Evolutionary conservation across 768 basidiomycete species (phyloP).

Genomic region (Lepiota subincarnata): DNA sequence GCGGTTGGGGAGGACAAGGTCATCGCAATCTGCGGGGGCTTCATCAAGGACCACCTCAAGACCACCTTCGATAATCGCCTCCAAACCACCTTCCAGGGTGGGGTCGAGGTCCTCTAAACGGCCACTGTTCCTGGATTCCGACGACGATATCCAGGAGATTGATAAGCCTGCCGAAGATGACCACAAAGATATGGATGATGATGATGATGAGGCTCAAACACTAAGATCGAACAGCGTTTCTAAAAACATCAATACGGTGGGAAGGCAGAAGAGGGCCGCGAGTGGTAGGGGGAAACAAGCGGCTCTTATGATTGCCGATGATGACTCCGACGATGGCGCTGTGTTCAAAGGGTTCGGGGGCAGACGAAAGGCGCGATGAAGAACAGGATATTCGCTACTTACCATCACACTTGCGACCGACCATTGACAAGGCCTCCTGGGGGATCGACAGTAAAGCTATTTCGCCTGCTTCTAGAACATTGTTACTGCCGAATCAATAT

Average conservation of each 20-base stretch:
- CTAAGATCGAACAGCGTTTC: constrained; percentile 23
- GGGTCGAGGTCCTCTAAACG: constrained; percentile 17
- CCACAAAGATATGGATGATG: constrained; percentile 21
- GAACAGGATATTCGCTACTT: no score
- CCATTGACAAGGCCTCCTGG: no score
- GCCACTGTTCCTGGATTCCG: constrained; percentile 51
- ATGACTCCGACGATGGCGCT: constrained; percentile 69
- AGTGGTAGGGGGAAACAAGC: constrained; percentile 26
- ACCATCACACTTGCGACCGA: no score
- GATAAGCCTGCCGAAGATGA: neutral
- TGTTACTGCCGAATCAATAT: no score
- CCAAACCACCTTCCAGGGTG: constrained; percentile 26
- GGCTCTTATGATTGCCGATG: constrained; percentile 42
- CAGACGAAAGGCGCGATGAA: neutral
- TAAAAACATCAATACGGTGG: constrained; percentile 14
- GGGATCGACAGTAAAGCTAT: no score
- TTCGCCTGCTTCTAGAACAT: no score
- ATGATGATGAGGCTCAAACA: constrained; percentile 25
- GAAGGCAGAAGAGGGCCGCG: constrained; percentile 20
- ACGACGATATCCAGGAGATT: constrained; percentile 31
- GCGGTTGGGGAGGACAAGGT: constrained; percentile 30
- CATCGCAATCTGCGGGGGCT: neutral
- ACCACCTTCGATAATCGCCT: constrained; percentile 16
- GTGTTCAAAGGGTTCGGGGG: constrained; percentile 63
- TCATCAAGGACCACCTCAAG: constrained; percentile 2